Percentiles rank a stretch among this genome's conserved stretches.
Conservation (phyloP, 805 yeast genomes). For the Myxozyma melibiosi region DNA sequence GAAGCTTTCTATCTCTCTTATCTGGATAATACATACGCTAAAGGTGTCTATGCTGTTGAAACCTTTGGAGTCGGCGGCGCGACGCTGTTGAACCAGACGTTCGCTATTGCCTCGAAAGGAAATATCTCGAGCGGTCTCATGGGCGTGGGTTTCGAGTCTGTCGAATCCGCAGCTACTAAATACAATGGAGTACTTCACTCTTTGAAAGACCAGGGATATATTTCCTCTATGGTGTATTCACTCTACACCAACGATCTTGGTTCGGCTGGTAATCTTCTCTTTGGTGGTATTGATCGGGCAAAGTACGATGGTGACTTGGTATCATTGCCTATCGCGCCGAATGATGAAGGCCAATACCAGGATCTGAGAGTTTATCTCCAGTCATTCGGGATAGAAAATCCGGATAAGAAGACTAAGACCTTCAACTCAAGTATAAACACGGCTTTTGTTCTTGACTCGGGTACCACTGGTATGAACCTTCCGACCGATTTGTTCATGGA, state of each 20-base stretch:
- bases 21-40: constrained; percentile 52
- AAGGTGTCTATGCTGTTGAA: constrained; percentile 67
- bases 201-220: constrained; percentile 59
- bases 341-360: too few relatives aligned
- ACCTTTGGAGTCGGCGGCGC: constrained; percentile 54
- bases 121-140: constrained; percentile 59
- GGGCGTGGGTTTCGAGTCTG: constrained; percentile 45
- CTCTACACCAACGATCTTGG: constrained; percentile 53
- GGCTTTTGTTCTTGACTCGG: constrained; percentile 56
- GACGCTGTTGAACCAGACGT: constrained; percentile 53
- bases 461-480: constrained; percentile 54
- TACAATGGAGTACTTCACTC: constrained; percentile 70
- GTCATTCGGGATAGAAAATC: constrained; percentile 16
- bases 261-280: constrained; percentile 40
- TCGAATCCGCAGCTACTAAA: constrained; percentile 37
- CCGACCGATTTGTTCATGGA: constrained; percentile 44
- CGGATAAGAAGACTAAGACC: background rate
- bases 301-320: constrained; percentile 50
- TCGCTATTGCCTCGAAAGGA: constrained; percentile 72
- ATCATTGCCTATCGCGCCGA: background rate
- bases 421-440: constrained; percentile 14
- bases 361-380: constrained; percentile 15
- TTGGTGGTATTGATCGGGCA: constrained; percentile 56
- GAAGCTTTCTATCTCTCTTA: constrained; percentile 45
- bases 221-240: constrained; percentile 59